Conservation (phyloP, 192 early-diverging fungal species). For the Cladochytrium replicatum region DNA sequence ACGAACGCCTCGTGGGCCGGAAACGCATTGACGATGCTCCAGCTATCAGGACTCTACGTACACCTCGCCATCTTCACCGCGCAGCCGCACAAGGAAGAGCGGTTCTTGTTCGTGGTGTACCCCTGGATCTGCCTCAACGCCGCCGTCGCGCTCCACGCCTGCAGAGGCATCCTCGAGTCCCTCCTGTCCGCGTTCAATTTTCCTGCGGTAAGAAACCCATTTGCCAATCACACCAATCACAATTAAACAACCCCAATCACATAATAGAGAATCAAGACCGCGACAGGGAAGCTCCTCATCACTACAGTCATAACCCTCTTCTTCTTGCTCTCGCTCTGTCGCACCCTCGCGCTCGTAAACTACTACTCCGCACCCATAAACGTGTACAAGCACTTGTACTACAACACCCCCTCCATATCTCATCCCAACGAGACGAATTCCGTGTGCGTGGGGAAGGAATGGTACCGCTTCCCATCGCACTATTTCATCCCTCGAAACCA, state of each 20-base stretch:
- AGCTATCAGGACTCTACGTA: conserved; percentile 59
- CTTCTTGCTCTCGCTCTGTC: conserved; percentile 50
- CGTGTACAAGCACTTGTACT: conserved; percentile 42
- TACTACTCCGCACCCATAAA: conserved; percentile 71
- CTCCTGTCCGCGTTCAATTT: conserved; percentile 2
- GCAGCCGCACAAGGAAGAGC: conserved; percentile 97
- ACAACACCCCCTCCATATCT: neutral
- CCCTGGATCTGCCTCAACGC: conserved; percentile 78
- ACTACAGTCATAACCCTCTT: conserved; percentile 25
- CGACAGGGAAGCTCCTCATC: no score
- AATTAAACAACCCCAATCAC: no score
- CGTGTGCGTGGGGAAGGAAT: conserved; percentile 87
- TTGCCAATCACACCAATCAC: no score
- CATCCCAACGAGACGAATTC: neutral
- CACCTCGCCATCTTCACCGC: conserved; percentile 67
- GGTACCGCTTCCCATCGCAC: conserved; percentile 89
- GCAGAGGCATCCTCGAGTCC: conserved; percentile 31
- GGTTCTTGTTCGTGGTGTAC: conserved; percentile 87
- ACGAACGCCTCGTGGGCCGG: no score
- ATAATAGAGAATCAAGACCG: neutral
- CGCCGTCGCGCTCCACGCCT: conserved; percentile 48
- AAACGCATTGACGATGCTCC: no score
- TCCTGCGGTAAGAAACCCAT: neutral
- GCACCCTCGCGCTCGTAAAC: conserved; percentile 52
- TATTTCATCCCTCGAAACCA: conserved; percentile 75